Evolutionary conservation across 2,329 filamentous ascomycete species (phyloP), one percentile per base, ranked within the genome.

Genomic region (Podosphaera xanthii): DNA sequence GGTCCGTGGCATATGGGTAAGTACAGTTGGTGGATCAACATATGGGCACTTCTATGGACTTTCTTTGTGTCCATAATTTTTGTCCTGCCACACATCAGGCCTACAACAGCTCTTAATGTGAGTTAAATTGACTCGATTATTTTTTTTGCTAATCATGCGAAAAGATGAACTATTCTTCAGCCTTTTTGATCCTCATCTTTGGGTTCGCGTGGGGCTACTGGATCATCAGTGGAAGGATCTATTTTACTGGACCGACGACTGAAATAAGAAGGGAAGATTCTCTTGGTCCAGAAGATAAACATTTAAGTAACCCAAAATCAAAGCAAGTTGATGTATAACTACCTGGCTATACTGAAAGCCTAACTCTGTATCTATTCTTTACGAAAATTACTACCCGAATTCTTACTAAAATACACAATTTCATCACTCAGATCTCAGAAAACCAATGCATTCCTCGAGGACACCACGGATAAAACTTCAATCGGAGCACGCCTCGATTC

Each of bases 141-240:
- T 10, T 52, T 35, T 35, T 14, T 52, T 52, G 22, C 30, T 35
- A 35, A 52, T 2, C 14, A 31, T 52, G 12, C n/a, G 50, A 33
- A 12, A 38, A 74, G 71, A 79, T 79, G 76, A 78, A 78, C 68
- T 79, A 78, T 64, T 76, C 76, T n/a, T 70, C 72, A 40, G 75
- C 74, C 10, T 77, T 77, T 63, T 64, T 78, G 46, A 71, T 66
- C 3, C 71, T 71, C 46, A 76, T 78, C 48, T 68, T 76, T 31
- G 31, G 72, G 35, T 68, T 74, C 61, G 69, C 76, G 0, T 62
- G 69, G 30, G 46, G 69, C 10, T 77, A 74, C 65, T 79, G 75
- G 75, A 73, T 68, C 60, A 62, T 72, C 58, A 63, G 66, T 4
- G 76, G 75, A 46, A 70, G 70, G 56, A 71, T 69, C 55, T 74